Percentiles rank a stretch among this genome's conserved stretches.
These are phyloP conservation scores for Phytophthora rubi DNA, from an alignment of 352 stramenopile species.

Conservation along the genomic window DNA sequence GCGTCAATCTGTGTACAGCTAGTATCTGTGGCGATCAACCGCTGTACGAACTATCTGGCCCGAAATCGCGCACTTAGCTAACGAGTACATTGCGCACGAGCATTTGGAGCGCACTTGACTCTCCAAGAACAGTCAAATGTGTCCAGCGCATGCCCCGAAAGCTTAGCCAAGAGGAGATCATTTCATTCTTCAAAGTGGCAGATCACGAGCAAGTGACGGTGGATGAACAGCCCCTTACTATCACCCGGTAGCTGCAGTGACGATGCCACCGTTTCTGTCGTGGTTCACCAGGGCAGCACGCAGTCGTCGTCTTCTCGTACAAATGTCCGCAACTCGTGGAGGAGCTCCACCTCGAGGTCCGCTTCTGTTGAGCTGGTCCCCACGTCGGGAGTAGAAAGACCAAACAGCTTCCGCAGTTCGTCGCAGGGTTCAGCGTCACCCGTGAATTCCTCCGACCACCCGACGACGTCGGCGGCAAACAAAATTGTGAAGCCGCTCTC, in stretches of 20 bases:
- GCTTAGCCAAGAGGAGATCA: not conserved
- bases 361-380: not conserved
- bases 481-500: constrained; percentile 19
- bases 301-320: not conserved
- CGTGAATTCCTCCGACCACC: not conserved
- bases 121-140: not conserved
- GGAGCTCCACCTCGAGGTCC: not conserved
- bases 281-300: constrained; percentile 1
- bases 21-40: not conserved
- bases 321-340: constrained; percentile 2
- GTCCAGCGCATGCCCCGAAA: not conserved
- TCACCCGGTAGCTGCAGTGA: constrained; percentile 3
- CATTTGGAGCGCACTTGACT: not conserved
- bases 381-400: not conserved
- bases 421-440: not conserved
- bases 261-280: constrained; percentile 2
- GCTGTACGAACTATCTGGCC: not conserved
- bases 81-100: not conserved
- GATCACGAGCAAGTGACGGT: not conserved
- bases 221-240: constrained; percentile 2
- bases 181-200: not conserved
- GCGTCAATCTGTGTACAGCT: not conserved
- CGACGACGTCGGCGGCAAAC: not conserved
- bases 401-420: constrained; percentile 10
- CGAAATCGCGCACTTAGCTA: not conserved